These are phyloP conservation scores for Calonectria pauciramosa DNA, from an alignment of 2,329 filamentous ascomycete genomes.

Conservation along the genomic window DNA sequence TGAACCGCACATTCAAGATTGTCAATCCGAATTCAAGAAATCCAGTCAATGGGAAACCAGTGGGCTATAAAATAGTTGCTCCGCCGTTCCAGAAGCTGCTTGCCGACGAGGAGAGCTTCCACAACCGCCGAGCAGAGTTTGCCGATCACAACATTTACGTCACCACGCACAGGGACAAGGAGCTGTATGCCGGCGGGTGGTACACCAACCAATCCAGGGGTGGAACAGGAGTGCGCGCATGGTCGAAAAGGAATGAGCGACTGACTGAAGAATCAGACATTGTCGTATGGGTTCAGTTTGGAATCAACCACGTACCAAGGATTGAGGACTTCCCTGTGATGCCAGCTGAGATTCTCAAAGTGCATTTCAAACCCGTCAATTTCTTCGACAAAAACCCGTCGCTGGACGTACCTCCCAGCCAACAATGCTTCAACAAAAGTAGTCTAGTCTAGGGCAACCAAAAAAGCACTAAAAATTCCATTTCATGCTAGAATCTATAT, in stretches of 20 bases:
- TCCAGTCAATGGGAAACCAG: slow-evolving; percentile 54
- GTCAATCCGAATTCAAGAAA: slow-evolving; percentile 29
- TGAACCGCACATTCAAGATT: slow-evolving; percentile 62
- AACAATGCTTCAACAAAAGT: slow-evolving; percentile 36
- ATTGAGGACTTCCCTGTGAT: slow-evolving; percentile 67
- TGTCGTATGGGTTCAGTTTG: slow-evolving; percentile 64
- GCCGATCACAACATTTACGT: slow-evolving; percentile 65
- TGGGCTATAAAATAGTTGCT: slow-evolving; percentile 65
- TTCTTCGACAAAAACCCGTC: slow-evolving; percentile 64
- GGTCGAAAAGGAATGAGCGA: slow-evolving; percentile 52
- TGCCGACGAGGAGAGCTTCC: slow-evolving; percentile 59
- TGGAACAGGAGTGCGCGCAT: slow-evolving; percentile 49
- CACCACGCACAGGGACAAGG: slow-evolving; percentile 63
- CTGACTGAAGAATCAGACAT: slow-evolving; percentile 81
- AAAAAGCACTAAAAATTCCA: background rate
- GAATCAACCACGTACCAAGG: slow-evolving; percentile 63
- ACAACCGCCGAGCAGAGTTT: slow-evolving; percentile 59
- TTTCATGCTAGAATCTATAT: background rate
- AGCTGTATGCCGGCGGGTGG: slow-evolving; percentile 65
- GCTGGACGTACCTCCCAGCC: slow-evolving; percentile 56
- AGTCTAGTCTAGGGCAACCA: slow-evolving; percentile 20
- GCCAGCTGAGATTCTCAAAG: slow-evolving; percentile 38
- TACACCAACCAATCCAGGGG: slow-evolving; percentile 64
- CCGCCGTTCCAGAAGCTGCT: slow-evolving; percentile 62
- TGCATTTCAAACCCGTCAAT: slow-evolving; percentile 55